A percentile compares a stretch with the other conserved stretches of the same genome.
Evolutionary conservation across 2,329 filamentous ascomycete genomes (phyloP).

Genomic region (Colletotrichum tofieldiae): DNA sequence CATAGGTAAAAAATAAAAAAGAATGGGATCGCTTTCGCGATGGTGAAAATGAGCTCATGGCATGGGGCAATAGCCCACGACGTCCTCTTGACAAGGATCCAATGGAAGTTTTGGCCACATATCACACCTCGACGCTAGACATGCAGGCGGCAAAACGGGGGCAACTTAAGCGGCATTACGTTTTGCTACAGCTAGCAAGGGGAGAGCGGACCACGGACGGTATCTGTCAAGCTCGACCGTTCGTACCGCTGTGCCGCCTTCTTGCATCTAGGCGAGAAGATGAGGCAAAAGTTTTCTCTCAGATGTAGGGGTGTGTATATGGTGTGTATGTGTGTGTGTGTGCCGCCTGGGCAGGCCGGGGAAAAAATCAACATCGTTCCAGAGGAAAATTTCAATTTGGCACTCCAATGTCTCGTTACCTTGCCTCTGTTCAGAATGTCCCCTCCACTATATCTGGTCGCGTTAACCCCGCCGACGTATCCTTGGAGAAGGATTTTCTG

Average conservation of each 20-base stretch:
- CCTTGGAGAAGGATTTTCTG: background rate
- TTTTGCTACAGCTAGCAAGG: conserved; percentile 1
- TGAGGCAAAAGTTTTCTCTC: background rate
- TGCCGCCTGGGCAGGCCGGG: background rate
- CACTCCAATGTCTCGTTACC: conserved; percentile 7
- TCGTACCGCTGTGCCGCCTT: conserved; percentile 9
- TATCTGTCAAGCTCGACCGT: background rate
- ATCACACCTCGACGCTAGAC: background rate
- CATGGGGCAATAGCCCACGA: background rate
- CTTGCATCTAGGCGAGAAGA: background rate
- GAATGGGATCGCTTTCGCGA: background rate
- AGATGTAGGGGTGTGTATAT: background rate
- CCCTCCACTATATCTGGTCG: background rate
- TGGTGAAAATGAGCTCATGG: background rate
- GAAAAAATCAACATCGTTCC: conserved; percentile 16
- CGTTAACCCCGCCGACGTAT: background rate
- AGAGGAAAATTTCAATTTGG: background rate
- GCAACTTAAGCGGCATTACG: conserved; percentile 13
- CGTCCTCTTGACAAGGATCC: background rate
- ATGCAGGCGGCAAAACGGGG: background rate
- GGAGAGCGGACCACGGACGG: background rate
- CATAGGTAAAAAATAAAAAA: background rate
- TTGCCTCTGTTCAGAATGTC: conserved; percentile 12
- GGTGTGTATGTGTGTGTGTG: background rate
- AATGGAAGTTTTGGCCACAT: background rate